Base-by-base conservation (phyloP, 805 yeast genomes). In the Candida sanyiensis region DNA sequence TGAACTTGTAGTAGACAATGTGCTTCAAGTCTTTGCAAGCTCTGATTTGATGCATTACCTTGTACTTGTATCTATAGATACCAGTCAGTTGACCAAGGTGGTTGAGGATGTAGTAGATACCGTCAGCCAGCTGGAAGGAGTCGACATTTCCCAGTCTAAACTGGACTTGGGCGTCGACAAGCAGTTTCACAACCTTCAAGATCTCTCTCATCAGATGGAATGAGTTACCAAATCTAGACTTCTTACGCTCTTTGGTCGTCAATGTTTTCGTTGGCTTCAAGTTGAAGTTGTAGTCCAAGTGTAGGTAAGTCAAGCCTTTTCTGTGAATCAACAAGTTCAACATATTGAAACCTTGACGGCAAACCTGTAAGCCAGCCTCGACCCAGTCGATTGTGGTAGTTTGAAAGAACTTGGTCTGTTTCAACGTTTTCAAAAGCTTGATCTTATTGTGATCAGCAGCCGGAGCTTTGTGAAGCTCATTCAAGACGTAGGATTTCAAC, bases 81-180 rank as follows among this genome's bases (percentile, higher is more conserved):
- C 99, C 99, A 0, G 97, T 93, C 37, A 93, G 69, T 57, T 89
- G 97, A 25, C 99, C 99, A 46, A 93, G 63, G 62, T 93, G 98
- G 56, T 89, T 90, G 47, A 93, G 65, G 21, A 87, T 80, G 59
- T 93, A 93, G 61, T 93, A 77, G 19, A 93, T 63, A 21, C 96
- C 98, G 63, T 93, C 99, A 0, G 98, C 97, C 31, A 93, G 63
- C 59, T 93, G 97, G 61, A 72, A 93, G 0, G 97, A 85, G 58
- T 93, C 97, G 12, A 84, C 83, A 48, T 85, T 83, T 0, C 97
- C 97, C 21, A 93, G 60, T 40, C 98, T 68, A 56, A 72, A 87
- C 55, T 89, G 96, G 12, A 90, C 90, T 57, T 93, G 97, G 0
- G 95, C 81, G 62, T 93, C 99, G 1, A 93, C 97, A 9, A 93